phyloP scores from a whole-genome alignment of 2,329 filamentous ascomycete species.

The Epichloe coenophiala region DNA sequence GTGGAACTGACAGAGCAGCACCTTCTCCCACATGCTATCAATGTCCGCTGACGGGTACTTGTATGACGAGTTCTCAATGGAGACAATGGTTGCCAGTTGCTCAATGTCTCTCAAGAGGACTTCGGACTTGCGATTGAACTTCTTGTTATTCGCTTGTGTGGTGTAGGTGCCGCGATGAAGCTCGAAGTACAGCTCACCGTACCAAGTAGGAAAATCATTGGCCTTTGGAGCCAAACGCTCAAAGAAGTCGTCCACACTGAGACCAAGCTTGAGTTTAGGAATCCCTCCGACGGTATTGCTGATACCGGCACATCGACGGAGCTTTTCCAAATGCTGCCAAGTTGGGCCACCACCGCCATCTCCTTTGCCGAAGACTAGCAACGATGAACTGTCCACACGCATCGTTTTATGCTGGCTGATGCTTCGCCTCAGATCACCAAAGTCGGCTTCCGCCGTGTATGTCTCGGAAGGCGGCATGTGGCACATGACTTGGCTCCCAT shows the following conservation, averaged over 20 bases:
- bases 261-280: constrained; percentile 77
- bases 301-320: constrained; percentile 80
- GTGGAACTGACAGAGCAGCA: constrained; percentile 91
- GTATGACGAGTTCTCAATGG: constrained; percentile 57
- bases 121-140: constrained; percentile 79
- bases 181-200: constrained; percentile 96
- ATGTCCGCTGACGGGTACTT: constrained; percentile 90
- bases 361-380: constrained; percentile 91
- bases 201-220: constrained; percentile 79
- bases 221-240: constrained; percentile 70
- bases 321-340: constrained; percentile 86
- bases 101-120: constrained; percentile 78
- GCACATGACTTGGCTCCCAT: constrained; percentile 92
- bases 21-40: constrained; percentile 88
- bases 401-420: constrained; percentile 89
- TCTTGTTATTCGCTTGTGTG: constrained; percentile 94
- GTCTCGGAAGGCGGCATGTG: constrained; percentile 96
- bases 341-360: constrained; percentile 94
- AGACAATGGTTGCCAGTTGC: constrained; percentile 73
- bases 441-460: constrained; percentile 87
- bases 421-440: constrained; percentile 85
- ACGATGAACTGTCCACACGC: constrained; percentile 79
- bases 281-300: constrained; percentile 70
- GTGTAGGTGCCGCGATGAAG: constrained; percentile 95
- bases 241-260: constrained; percentile 91